These are phyloP conservation scores for Artemisia argyi DNA, from an alignment of 129 eudicot species.

Conservation along the genomic window DNA sequence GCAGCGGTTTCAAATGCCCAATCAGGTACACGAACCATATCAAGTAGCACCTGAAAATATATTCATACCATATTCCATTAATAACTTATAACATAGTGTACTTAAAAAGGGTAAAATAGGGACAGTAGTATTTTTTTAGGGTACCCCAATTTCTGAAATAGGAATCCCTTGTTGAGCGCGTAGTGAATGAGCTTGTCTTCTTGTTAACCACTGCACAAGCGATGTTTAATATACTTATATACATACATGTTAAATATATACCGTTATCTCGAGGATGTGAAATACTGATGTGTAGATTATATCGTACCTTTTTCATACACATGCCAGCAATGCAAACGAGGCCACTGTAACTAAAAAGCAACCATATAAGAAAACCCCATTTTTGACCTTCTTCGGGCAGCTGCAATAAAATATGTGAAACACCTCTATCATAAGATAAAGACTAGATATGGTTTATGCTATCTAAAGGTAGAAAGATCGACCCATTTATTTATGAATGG, in stretches of 20 bases:
- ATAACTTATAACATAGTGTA: neutral
- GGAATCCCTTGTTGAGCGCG: slow-evolving; percentile 99
- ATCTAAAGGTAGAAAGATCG: too few species aligned
- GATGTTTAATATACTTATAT: slow-evolving; percentile 9
- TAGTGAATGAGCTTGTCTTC: slow-evolving; percentile 81
- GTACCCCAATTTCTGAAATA: slow-evolving; percentile 88
- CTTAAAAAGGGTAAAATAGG: neutral
- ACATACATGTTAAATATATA: neutral
- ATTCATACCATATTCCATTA: too few species aligned
- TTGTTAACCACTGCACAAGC: slow-evolving; percentile 73
- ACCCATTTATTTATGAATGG: neutral
- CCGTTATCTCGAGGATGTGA: neutral
- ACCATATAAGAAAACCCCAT: slow-evolving; percentile 98
- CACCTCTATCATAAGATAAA: slow-evolving; percentile 5
- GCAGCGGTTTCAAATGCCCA: slow-evolving; percentile 97
- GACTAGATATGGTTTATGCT: too few species aligned
- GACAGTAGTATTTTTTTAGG: neutral
- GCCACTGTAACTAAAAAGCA: slow-evolving; percentile 93
- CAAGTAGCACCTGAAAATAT: slow-evolving; percentile 63
- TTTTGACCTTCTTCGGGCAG: slow-evolving; percentile 98
- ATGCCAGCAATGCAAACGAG: slow-evolving; percentile 77
- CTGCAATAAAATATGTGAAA: slow-evolving; percentile 43
- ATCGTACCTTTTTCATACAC: slow-evolving; percentile 70
- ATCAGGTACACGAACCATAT: slow-evolving; percentile 93
- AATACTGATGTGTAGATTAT: neutral